Evolutionary conservation across 2,329 filamentous ascomycete species (phyloP), one percentile per base, ranked within the genome.

Genomic region (Apiospora kogelbergensis): DNA sequence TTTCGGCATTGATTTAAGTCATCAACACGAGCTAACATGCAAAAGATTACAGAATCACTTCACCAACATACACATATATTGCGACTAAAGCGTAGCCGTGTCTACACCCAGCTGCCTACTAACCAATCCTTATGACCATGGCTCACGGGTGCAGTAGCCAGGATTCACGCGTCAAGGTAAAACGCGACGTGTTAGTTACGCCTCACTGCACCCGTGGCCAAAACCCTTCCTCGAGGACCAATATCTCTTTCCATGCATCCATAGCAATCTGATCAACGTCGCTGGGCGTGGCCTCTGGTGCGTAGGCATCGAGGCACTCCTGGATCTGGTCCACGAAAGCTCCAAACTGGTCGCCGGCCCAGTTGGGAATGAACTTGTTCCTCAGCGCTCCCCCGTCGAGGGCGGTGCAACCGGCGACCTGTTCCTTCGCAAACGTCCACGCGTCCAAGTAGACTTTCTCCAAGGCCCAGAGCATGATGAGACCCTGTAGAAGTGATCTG

Each of bases 401-500:
- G 74, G 91, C 90, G n/a, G 77, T 74, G 26, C 26, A 10, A 17
- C 17, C 53, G 30, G 26, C 9, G 53, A 7, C 13, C 53, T 60
- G 53, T 11, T 60, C 26, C 53, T 60, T 82, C 3, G 85, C 85
- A 77, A 83, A 86, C 11, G 81, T 82, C 89, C 89, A 91, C 15
- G 89, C 85, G 46, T 86, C 82, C 22, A 90, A 76, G 75, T 91
- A 91, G 70, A 84, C 86, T 63, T 84, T 88, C 80, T 95, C 92
- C 1, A 90, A 93, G n/a, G 89, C 89, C 89, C 91, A 95, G 30
- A 94, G 86, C n/a, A 93, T 85, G 2, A 93, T 86, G 71, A 93
- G 83, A 6, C 90, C 91, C 76, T 94, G 91, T 2, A 94, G 80
- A 75, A 78, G 72, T 26, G 45, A 67, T n/a, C 45, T 15, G 9